Evolutionary conservation across 2,329 filamentous ascomycete genomes (phyloP), one percentile per base, ranked within the genome.

Genomic region (Bretziella fagacearum): DNA sequence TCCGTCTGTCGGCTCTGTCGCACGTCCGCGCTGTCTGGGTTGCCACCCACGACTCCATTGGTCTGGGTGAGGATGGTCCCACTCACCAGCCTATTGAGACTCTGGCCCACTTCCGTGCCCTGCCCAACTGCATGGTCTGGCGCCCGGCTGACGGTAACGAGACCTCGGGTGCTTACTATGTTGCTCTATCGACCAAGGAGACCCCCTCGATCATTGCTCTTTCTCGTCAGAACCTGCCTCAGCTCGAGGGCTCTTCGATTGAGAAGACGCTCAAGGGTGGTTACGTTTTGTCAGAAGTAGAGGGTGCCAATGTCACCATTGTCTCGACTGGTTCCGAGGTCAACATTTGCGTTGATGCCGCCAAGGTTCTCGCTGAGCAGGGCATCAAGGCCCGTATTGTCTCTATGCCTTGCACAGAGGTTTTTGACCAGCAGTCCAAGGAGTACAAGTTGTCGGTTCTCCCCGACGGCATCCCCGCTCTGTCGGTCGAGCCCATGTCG

Each of bases 91-190:
- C 91, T 64, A 94, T 98, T 57, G 91, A 98, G 79, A 94, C 86
- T 37, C 79, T 96, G 54, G 82, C 87, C 52, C 91, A 96, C 70
- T 96, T 96, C 85, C 89, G 91, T 64, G 91, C 91, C 55, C 77
- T 96, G 57, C 91, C 91, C 62, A 98, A 98, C 81, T 84, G 82
- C 74, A 94, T 96, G 84, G 89, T 96, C 59, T 96, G 91, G 91
- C 87, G 91, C 62, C 91, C 91, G 56, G 89, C 91, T 58, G 91
- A 96, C 61, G 89, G 89, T 60, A 96, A 96, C 72, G 91, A 98
- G 82, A 91, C 83, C 58, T 93, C 84, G 62, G 89, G 86, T 59
- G 89, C 91, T 56, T 98, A 96, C 78, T 96, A 96, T 70, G 74
- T 93, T 59, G 84, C 87, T 43, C 71, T 98, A 56, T 94, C 84